Evolutionary conservation across 495 filamentous ascomycete genomes (phyloP), one percentile per base, ranked within the genome.

Genomic region (Neurospora terricola): DNA sequence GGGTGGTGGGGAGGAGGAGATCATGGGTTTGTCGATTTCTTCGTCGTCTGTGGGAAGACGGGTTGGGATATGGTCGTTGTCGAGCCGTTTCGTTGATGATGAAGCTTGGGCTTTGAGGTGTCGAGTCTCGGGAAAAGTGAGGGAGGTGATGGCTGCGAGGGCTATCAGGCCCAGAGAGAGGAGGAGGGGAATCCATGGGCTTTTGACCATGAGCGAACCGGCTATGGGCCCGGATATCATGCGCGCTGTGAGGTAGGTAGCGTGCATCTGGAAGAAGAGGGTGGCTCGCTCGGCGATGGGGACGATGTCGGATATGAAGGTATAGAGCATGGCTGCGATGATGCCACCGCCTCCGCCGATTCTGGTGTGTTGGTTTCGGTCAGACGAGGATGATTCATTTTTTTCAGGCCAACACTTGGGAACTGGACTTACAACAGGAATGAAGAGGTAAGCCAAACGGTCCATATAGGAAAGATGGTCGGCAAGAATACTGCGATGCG

Each of bases 241-340:
- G 42, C 76, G 74, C 5, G 77, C 74, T 42, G 62, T 45, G 30
- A 81, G 75, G 38, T 74, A 78, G 4, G 71, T 71, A n/a, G 80
- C 77, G 6, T 34, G 34, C 5, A 81, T 27, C 40, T 75, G 79
- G 73, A 81, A 80, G 72, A 80, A 82, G 43, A 76, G 73, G 21
- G 77, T 77, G 10, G 81, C 75, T 30, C 79, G 72, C 68, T 76
- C 70, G 1, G 69, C 59, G 12, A 76, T 69, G 6, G 76, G 76
- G 0, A 79, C 73, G n/a, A 80, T 79, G 48, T 82, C 80, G 14
- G 81, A 75, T 10, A 82, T 10, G 18, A 77, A 70, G 42, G 81
- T 82, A 54, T 78, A 82, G 2, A 81, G 16, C 79, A 81, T 81
- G 69, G 81, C 78, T n/a, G 75, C 66, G 14, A 77, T 21, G 6